Base-by-base conservation (phyloP, 352 stramenopile genomes). In the Phytophthora cajani region DNA sequence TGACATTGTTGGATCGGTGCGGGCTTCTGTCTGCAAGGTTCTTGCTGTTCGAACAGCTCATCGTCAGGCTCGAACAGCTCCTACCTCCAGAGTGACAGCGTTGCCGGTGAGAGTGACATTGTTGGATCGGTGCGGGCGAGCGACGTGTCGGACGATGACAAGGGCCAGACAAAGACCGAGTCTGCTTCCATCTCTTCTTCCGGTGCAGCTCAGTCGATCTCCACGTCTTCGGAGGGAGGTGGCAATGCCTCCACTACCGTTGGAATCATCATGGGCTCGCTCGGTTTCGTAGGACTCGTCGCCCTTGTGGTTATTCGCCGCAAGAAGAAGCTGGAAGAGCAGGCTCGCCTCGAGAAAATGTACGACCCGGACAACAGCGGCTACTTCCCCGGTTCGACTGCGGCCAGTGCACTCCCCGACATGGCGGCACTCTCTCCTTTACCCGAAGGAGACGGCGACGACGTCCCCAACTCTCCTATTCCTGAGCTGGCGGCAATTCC, bases 21-120 rank as follows among this genome's bases (percentile, higher is more conserved):
- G 74, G 50, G 69, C 61, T 94, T 85, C 66, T 94, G 86, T 66
- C 59, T 91, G 25, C 75, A 76, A 3, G 83, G 84, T 27, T 73
- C 71, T 23, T 94, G 87, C 66, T 93, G 87, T 60, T 71, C 71
- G 33, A 75, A 81, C 47, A 75, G 71, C 12, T 76, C 77, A 17
- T 74, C 67, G 23, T 76, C 68, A 27, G 42, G 44, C 14, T 80
- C 67, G 0, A 14, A 30, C 7, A 40, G 19, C 0, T 67, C 62
- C 1, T 62, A 64, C 54, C 14, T 9, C 3, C n/a, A 67, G 3
- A 33, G 67, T 32, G 17, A 47, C 25, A 79, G 68, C 38, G 54
- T 77, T 21, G 63, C 59, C 17, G 33, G 46, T 5, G 71, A 80
- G 17, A 67, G 58, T 6, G 71, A 77, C 42, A 38, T 82, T 11